These are phyloP conservation scores for Chlorella sp. DNA, from an alignment of 139 green algal species.

Conservation along the genomic window DNA sequence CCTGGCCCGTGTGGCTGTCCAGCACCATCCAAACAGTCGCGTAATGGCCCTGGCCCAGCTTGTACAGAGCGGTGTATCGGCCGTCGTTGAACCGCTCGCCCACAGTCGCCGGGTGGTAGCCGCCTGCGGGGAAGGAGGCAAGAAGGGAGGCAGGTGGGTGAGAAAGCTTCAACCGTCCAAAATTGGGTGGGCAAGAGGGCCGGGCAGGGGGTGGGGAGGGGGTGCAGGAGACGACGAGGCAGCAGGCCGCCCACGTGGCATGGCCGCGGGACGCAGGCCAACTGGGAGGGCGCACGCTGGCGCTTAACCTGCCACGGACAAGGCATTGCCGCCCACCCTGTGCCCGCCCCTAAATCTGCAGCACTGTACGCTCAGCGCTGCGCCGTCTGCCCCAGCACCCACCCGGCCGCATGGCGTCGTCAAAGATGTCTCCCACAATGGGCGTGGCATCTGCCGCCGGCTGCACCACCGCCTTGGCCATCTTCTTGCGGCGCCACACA, in stretches of 20 bases:
- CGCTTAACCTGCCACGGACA: too few species aligned
- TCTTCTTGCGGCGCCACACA: not conserved
- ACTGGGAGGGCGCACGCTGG: not conserved
- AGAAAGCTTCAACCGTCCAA: too few species aligned
- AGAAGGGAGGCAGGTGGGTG: not conserved
- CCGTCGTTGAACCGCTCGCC: slow-evolving; percentile 90
- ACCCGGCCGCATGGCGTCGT: slow-evolving; percentile 12
- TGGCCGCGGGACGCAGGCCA: not conserved
- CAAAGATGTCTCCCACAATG: not conserved
- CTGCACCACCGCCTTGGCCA: slow-evolving; percentile 7
- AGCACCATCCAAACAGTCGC: slow-evolving; percentile 96
- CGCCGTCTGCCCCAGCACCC: not conserved
- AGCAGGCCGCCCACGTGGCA: not conserved
- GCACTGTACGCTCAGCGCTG: too few species aligned
- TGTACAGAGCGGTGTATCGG: slow-evolving; percentile 89
- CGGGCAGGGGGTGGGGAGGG: not conserved
- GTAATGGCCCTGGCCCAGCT: slow-evolving; percentile 99
- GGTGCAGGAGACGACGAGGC: not conserved
- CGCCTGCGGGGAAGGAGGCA: slow-evolving; percentile 60
- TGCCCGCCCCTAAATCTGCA: too few species aligned
- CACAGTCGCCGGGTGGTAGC: slow-evolving; percentile 92
- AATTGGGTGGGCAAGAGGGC: not conserved
- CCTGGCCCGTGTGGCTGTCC: slow-evolving; percentile 54
- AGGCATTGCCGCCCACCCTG: too few species aligned
- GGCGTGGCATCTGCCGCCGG: not conserved